A percentile compares a stretch with the other conserved stretches of the same genome.
These are phyloP conservation scores for Aspergillus carbonarius DNA, from an alignment of 2,329 filamentous ascomycete species.

Conservation along the genomic window DNA sequence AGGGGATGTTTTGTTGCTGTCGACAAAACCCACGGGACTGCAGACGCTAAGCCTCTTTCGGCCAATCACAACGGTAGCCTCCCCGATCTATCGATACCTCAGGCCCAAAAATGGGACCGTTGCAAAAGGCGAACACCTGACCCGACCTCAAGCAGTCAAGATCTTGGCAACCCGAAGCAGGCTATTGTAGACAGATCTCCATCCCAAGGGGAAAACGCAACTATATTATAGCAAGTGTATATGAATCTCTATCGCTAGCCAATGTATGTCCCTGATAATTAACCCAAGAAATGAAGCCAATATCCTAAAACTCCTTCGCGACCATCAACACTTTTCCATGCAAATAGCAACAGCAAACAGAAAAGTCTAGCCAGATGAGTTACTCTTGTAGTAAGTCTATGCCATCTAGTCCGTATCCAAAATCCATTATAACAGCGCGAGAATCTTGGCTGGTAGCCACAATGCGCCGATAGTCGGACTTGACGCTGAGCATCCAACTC, in stretches of 20 bases:
- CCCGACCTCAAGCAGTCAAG: neutral
- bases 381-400: conserved; percentile 52
- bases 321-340: conserved; percentile 6
- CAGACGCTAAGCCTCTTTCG: conserved; percentile 19
- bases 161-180: neutral
- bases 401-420: conserved; percentile 63
- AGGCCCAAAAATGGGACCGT: neutral
- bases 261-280: conserved; percentile 8
- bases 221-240: neutral
- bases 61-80: conserved; percentile 25
- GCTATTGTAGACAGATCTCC: neutral
- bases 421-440: conserved; percentile 90
- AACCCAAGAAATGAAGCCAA: neutral
- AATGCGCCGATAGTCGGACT: conserved; percentile 91
- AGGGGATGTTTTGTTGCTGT: conserved; percentile 27
- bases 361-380: conserved; percentile 1
- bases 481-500: conserved; percentile 94
- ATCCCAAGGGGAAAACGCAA: neutral
- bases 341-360: neutral
- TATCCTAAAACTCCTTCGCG: neutral
- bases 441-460: conserved; percentile 94
- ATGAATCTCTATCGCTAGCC: conserved; percentile 21
- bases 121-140: neutral
- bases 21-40: conserved; percentile 26
- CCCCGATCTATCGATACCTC: conserved; percentile 7